Percentiles rank a stretch among this genome's conserved stretches.
Evolutionary conservation across 2,329 filamentous ascomycete genomes (phyloP).

Genomic region (Phaeomoniella chlamydospora): DNA sequence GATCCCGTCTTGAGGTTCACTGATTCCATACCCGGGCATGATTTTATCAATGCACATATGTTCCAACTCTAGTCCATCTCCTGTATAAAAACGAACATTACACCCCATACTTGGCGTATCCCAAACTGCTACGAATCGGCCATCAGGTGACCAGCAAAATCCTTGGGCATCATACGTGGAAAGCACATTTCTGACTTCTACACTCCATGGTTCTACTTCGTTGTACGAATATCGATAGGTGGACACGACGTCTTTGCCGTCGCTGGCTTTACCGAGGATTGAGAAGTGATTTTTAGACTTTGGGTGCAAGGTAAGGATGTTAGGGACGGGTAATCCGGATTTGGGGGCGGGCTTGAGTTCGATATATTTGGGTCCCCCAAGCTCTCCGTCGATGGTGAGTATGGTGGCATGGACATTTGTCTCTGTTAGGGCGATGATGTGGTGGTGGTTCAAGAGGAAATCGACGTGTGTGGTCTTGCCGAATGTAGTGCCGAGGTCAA

Average conservation of each 20-base stretch:
- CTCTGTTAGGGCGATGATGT: neutral
- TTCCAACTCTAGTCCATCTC: neutral
- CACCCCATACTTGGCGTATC: neutral
- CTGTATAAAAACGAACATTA: neutral
- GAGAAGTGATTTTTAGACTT: neutral
- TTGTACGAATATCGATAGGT: no score
- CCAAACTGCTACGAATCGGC: neutral
- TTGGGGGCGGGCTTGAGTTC: neutral
- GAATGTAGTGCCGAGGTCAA: neutral
- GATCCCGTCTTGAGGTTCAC: no score
- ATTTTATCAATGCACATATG: neutral
- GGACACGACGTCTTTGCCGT: neutral
- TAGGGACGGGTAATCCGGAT: neutral
- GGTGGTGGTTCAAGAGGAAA: neutral
- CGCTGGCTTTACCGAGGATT: neutral
- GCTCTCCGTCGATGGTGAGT: neutral
- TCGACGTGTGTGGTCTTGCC: neutral
- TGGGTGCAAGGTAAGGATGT: neutral
- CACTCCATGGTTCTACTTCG: neutral
- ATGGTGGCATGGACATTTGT: neutral
- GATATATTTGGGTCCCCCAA: no score
- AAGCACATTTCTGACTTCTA: neutral
- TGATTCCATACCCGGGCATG: neutral
- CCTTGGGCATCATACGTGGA: neutral
- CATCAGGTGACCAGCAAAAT: neutral